These are phyloP conservation scores for Kalanchoe fedtschenkoi DNA, from an alignment of 164 flowering plant species.

Conservation along the genomic window DNA sequence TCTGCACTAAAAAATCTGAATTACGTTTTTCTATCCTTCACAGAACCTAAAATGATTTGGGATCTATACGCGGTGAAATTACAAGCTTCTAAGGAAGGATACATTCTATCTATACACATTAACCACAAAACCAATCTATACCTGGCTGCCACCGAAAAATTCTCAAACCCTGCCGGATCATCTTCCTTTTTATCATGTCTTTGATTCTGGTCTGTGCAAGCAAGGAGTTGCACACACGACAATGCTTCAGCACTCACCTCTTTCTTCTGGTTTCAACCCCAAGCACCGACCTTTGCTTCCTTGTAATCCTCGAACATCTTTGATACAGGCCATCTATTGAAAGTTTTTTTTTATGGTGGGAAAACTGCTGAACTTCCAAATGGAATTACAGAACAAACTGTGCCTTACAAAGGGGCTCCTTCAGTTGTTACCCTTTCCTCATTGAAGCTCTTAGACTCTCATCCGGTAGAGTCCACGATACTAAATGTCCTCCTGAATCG, in stretches of 20 bases:
- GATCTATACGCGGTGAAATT: background rate
- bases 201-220: background rate
- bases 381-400: conserved; percentile 7
- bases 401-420: background rate
- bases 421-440: conserved; percentile 46
- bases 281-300: background rate
- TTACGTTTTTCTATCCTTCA: background rate
- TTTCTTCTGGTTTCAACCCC: background rate
- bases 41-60: background rate
- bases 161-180: conserved; percentile 1
- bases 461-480: conserved; percentile 84
- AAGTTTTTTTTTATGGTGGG: too few relatives aligned
- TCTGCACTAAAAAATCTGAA: too few relatives aligned
- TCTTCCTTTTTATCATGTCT: background rate
- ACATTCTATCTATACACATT: conserved; percentile 3
- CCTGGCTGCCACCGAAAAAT: conserved; percentile 1
- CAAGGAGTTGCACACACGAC: background rate
- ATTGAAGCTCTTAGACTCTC: conserved; percentile 52
- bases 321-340: too few relatives aligned
- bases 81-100: too few relatives aligned
- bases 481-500: conserved; percentile 75
- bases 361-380: too few relatives aligned
- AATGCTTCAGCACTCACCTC: background rate
- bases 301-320: too few relatives aligned
- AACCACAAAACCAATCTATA: background rate